Evolutionary conservation across 2,329 filamentous ascomycete genomes (phyloP).

Genomic region (Parastagonospora nodorum): DNA sequence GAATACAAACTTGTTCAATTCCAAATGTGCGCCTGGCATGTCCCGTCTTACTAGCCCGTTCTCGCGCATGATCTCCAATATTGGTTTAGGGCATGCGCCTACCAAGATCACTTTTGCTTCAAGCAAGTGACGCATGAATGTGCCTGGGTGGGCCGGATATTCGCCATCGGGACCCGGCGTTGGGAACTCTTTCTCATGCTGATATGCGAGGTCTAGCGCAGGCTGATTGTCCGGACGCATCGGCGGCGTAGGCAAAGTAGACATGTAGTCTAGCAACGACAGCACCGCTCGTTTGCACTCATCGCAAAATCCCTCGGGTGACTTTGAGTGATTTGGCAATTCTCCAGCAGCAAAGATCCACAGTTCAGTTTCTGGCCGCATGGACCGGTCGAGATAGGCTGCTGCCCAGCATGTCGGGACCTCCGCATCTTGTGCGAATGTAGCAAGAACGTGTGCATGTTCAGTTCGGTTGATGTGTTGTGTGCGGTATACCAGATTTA

Average conservation of each 20-base stretch:
- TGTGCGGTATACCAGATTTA: conserved; percentile 67
- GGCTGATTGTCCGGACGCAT: conserved; percentile 31
- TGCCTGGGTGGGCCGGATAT: conserved; percentile 24
- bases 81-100: conserved; percentile 48
- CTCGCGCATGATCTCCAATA: conserved; percentile 29
- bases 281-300: conserved; percentile 38
- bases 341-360: conserved; percentile 60
- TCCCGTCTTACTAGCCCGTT: conserved; percentile 32
- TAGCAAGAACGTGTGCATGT: conserved; percentile 42
- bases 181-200: conserved; percentile 34
- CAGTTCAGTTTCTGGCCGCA: conserved; percentile 66
- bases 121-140: conserved; percentile 41
- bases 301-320: conserved; percentile 22
- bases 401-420: conserved; percentile 56
- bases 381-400: conserved; percentile 66
- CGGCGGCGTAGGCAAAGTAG: conserved; percentile 30
- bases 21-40: conserved; percentile 33
- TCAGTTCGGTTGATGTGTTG: conserved; percentile 59
- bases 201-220: conserved; percentile 32
- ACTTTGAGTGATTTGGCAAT: conserved; percentile 20
- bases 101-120: conserved; percentile 49
- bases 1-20: conserved; percentile 65
- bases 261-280: conserved; percentile 33
- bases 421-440: conserved; percentile 39
- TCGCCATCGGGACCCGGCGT: conserved; percentile 21